A percentile compares a stretch with the other conserved stretches of the same genome.
These are phyloP conservation scores for Kregervanrija delftensis DNA, from an alignment of 805 yeast genomes.

Conservation along the genomic window DNA sequence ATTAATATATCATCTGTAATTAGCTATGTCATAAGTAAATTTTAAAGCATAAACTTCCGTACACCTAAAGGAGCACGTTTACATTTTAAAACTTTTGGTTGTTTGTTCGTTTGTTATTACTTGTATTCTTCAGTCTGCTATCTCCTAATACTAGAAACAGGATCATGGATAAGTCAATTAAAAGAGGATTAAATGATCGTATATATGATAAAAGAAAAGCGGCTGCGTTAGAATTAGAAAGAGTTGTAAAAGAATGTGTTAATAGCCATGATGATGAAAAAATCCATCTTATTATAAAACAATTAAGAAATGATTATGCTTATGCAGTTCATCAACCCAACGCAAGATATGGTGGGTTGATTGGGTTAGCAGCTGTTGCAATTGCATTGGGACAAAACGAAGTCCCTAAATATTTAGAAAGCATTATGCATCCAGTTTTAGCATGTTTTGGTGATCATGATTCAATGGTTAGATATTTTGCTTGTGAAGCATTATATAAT, in stretches of 20 bases:
- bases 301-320: constrained; percentile 69
- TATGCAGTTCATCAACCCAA: constrained; percentile 79
- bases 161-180: constrained; percentile 38
- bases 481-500: constrained; percentile 92
- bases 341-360: constrained; percentile 91
- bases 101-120: too few relatives aligned
- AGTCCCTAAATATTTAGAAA: constrained; percentile 75
- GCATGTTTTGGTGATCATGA: constrained; percentile 97
- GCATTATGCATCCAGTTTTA: constrained; percentile 84
- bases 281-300: constrained; percentile 60
- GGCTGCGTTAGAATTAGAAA: constrained; percentile 74
- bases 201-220: constrained; percentile 72
- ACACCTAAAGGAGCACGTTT: too few relatives aligned
- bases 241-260: constrained; percentile 62
- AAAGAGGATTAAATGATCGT: constrained; percentile 64
- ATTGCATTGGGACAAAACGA: constrained; percentile 85
- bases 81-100: too few relatives aligned
- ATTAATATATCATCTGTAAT: too few relatives aligned
- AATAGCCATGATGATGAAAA: constrained; percentile 48
- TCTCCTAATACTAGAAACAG: too few relatives aligned
- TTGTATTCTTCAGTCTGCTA: too few relatives aligned
- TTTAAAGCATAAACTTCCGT: too few relatives aligned
- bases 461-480: constrained; percentile 93
- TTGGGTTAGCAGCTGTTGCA: constrained; percentile 93
- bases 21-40: too few relatives aligned